A percentile compares a stretch with the other conserved stretches of the same genome.
phyloP scores from a whole-genome alignment of 805 yeast species.

The Metschnikowia continentalis region DNA sequence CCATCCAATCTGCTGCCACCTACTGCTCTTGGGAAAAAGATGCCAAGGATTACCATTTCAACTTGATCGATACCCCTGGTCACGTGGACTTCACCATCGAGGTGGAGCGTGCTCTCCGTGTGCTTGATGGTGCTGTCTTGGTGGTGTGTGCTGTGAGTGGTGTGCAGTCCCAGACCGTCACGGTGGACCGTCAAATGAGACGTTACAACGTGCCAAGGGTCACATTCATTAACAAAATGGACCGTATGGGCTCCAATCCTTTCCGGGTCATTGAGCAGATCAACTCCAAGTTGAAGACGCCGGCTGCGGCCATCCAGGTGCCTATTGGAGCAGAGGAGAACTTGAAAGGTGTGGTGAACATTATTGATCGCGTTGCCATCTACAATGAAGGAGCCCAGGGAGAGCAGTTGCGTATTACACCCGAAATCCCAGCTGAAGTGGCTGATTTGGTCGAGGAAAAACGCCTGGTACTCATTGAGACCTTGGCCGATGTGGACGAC shows the following conservation, averaged over 20 bases:
- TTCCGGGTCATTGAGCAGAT: slow-evolving; percentile 92
- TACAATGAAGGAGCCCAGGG: slow-evolving; percentile 92
- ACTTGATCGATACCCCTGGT: slow-evolving; percentile 97
- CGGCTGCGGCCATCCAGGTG: slow-evolving; percentile 97
- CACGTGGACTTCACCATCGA: slow-evolving; percentile 98
- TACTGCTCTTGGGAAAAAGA: slow-evolving; percentile 94
- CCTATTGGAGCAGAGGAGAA: slow-evolving; percentile 93
- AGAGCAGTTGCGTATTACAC: slow-evolving; percentile 58
- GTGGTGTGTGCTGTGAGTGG: slow-evolving; percentile 99
- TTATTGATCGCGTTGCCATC: slow-evolving; percentile 80
- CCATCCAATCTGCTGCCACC: slow-evolving; percentile 98
- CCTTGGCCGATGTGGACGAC: slow-evolving; percentile 96
- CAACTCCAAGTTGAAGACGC: slow-evolving; percentile 78
- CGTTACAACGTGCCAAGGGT: slow-evolving; percentile 96
- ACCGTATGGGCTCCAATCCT: slow-evolving; percentile 98
- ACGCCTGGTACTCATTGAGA: slow-evolving; percentile 81
- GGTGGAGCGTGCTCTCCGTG: slow-evolving; percentile 97
- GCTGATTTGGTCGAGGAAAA: slow-evolving; percentile 84
- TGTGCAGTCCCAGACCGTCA: slow-evolving; percentile 97
- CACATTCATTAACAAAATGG: slow-evolving; percentile 97
- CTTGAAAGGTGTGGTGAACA: slow-evolving; percentile 84
- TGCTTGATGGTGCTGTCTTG: slow-evolving; percentile 94
- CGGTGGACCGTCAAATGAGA: slow-evolving; percentile 98
- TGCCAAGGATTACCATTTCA: slow-evolving; percentile 70
- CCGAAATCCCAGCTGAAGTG: slow-evolving; percentile 74